Percentiles rank a stretch among this genome's conserved stretches.
These are phyloP conservation scores for Termitomyces sp. DNA, from an alignment of 768 basidiomycete genomes.

Conservation along the genomic window DNA sequence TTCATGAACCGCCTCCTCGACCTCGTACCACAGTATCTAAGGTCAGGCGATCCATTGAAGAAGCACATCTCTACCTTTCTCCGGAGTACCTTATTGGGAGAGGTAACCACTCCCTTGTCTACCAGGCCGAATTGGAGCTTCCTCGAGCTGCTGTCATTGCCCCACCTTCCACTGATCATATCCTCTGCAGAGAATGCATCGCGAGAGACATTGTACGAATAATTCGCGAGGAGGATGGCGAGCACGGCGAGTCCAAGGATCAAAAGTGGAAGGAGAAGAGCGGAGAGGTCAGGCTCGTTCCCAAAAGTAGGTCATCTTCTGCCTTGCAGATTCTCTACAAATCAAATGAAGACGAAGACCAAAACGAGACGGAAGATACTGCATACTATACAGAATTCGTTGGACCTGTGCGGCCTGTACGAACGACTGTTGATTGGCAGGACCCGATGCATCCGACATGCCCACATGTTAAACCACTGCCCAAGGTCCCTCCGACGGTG, in stretches of 20 bases:
- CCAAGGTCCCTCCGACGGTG: constrained; percentile 31
- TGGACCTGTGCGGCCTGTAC: constrained; percentile 16
- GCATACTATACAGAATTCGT: constrained; percentile 4
- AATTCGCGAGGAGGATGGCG: constrained; percentile 26
- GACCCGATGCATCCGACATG: constrained; percentile 30
- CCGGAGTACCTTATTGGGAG: constrained; percentile 33
- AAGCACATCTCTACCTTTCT: constrained; percentile 50
- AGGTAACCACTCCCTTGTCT: constrained; percentile 54
- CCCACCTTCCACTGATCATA: not conserved
- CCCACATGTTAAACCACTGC: constrained; percentile 21
- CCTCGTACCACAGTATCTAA: not conserved
- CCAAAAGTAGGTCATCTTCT: not conserved
- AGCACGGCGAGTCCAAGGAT: constrained; percentile 17
- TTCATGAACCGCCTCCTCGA: constrained; percentile 24
- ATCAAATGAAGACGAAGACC: not conserved
- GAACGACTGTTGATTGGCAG: constrained; percentile 28
- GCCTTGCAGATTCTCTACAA: not conserved
- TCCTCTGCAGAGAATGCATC: constrained; percentile 38
- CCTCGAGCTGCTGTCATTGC: constrained; percentile 12
- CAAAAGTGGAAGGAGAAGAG: constrained; percentile 15
- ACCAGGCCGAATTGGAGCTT: constrained; percentile 40
- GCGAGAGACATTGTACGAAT: constrained; percentile 23
- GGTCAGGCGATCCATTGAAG: constrained; percentile 20
- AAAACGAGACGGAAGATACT: not conserved
- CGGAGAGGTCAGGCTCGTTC: constrained; percentile 2